Evolutionary conservation across 441 rosid species (phyloP), one percentile per base, ranked within the genome.

Genomic region (Croton setiger): DNA sequence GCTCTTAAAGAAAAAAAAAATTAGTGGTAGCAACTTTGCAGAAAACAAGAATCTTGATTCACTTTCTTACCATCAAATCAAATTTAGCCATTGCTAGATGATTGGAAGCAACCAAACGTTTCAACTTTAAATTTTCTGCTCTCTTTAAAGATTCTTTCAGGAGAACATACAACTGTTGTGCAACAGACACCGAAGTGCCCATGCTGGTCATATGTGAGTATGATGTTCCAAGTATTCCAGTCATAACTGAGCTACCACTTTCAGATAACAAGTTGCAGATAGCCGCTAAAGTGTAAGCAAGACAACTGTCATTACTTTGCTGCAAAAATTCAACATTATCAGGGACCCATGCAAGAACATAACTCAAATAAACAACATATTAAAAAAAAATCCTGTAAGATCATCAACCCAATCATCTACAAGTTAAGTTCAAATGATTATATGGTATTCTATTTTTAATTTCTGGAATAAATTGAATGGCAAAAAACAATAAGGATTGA

Each of bases 21-120:
- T n/a, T n/a, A 20, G 23, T 37, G 15, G 14, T 5, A 64, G 12
- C 44, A 39, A 15, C 51, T 52, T 60, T 7, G 27, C 60, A 13
- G n/a, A 48, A 69, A 45, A 43, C 11, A 13, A 57, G 41, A 20
- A 49, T 52, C 39, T 27, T 47, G 57, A 69, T 39, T 60, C 20
- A 21, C 70, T 76, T 55, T 72, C 83, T 86, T 72, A 90, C 98
- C 87, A 84, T 83, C 77, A 95, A 82, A 76, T 90, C 88, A 82
- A 95, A 92, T 77, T 89, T 92, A 53, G 98, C 99, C 90, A 90
- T 85, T 13, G 97, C 91, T 69, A 95, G 95, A 86, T 92, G 96
- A 83, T 85, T 90, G 65, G 97, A 84, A 75, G 98, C 98, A 77
- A 90, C 86, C 80, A 95, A 63, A 72, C 86, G 82, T 76, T 87